phyloP scores from a whole-genome alignment of 768 basidiomycete genomes.

The Suillus spraguei region DNA sequence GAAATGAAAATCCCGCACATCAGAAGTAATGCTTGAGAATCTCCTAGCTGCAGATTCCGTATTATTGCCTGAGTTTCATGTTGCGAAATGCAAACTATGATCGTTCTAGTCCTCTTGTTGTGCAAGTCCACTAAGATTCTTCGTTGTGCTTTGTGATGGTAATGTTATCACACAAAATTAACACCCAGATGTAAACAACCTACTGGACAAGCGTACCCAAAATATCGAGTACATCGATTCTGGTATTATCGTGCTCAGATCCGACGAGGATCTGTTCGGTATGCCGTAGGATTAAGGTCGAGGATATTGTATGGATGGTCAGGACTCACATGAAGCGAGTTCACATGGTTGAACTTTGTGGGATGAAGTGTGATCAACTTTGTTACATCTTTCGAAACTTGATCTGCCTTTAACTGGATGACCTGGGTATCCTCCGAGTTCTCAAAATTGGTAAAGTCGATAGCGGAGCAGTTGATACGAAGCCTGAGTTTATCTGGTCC shows the following conservation, averaged over 20 bases:
- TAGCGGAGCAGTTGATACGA: slow-evolving; percentile 55
- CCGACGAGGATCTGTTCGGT: slow-evolving; percentile 62
- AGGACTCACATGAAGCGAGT: slow-evolving; percentile 56
- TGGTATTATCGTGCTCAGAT: slow-evolving; percentile 69
- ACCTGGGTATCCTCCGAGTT: slow-evolving; percentile 58
- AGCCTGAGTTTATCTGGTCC: slow-evolving; percentile 68
- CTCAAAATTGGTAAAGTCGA: slow-evolving; percentile 71
- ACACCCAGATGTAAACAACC: slow-evolving; percentile 24
- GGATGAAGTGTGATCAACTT: slow-evolving; percentile 55
- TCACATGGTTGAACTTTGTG: slow-evolving; percentile 73
- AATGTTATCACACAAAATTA: slow-evolving; percentile 10
- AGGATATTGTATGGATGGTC: not conserved
- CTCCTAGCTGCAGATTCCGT: not conserved
- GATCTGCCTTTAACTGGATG: slow-evolving; percentile 51
- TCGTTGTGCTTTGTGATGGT: slow-evolving; percentile 34
- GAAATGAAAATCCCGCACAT: slow-evolving; percentile 40
- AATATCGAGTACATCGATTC: slow-evolving; percentile 69
- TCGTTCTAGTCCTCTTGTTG: slow-evolving; percentile 32
- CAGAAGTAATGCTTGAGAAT: not conserved
- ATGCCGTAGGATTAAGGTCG: not conserved
- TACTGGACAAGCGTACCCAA: slow-evolving; percentile 62
- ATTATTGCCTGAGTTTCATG: not conserved
- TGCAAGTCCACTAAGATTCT: slow-evolving; percentile 39
- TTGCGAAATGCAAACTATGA: not conserved
- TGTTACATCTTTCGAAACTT: slow-evolving; percentile 38